Percentiles rank a stretch among this genome's conserved stretches.
These are phyloP conservation scores for Apiotrichum gamsii DNA, from an alignment of 1,284 basidiomycete species.

Conservation along the genomic window DNA sequence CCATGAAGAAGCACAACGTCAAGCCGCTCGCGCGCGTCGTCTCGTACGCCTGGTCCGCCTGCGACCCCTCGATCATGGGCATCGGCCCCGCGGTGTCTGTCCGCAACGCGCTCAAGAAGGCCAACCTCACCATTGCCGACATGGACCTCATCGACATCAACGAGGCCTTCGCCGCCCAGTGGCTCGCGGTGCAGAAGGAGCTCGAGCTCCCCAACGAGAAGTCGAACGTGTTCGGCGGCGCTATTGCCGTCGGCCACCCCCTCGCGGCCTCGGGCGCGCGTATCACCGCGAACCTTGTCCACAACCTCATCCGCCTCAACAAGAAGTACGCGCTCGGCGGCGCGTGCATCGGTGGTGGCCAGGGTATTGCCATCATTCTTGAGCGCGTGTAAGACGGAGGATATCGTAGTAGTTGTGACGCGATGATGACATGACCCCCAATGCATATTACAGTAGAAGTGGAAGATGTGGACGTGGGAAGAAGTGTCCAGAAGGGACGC, in stretches of 20 bases:
- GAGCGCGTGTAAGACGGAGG: slow-evolving; percentile 20
- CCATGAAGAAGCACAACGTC: slow-evolving; percentile 47
- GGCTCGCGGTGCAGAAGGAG: slow-evolving; percentile 53
- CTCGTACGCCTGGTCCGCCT: slow-evolving; percentile 52
- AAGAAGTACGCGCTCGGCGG: slow-evolving; percentile 54
- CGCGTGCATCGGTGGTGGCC: slow-evolving; percentile 53
- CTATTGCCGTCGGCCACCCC: slow-evolving; percentile 53
- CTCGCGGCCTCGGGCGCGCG: slow-evolving; percentile 53
- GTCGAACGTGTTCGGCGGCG: slow-evolving; percentile 53
- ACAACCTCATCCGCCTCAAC: slow-evolving; percentile 52
- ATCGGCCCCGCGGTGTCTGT: slow-evolving; percentile 52
- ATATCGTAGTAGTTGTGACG: too few species aligned
- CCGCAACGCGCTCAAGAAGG: slow-evolving; percentile 29
- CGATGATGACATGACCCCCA: background rate
- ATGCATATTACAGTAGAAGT: too few species aligned
- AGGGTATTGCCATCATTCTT: slow-evolving; percentile 43
- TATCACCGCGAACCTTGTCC: slow-evolving; percentile 52
- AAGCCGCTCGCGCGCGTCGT: slow-evolving; percentile 53
- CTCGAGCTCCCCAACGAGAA: slow-evolving; percentile 53
- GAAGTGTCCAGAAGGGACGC: too few species aligned
- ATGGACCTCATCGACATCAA: slow-evolving; percentile 56
- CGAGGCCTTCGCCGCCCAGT: slow-evolving; percentile 56
- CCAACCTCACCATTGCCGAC: slow-evolving; percentile 45
- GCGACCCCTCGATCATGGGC: slow-evolving; percentile 55
- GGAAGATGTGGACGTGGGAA: too few species aligned